Base-by-base conservation (phyloP, 805 yeast genomes). In the Metschnikowia santaceciliae region DNA sequence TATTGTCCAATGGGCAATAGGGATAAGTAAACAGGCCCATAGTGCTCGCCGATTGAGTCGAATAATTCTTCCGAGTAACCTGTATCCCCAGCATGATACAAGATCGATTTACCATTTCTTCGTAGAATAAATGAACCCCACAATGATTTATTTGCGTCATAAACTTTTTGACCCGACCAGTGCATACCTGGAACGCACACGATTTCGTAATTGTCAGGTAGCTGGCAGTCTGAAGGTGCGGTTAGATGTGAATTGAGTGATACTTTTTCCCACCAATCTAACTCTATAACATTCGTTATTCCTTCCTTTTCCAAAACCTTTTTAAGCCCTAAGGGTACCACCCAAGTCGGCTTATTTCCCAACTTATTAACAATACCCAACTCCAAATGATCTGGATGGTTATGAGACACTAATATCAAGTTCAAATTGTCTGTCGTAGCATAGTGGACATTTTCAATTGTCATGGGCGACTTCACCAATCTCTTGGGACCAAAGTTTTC, bases 131-230 rank as follows among this genome's bases (percentile, higher is more conserved):
- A 92, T 0, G 97, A 89, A 60, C 96, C 88, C 98, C 98, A 92
- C 47, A 92, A 70, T 0, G 95, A 80, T 22, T 72, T 70, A 66
- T 92, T 92, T 1, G 95, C 79, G 65, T 92, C 98, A 17, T 83
- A 62, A n/a, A 91, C 67, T 33, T 79, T 78, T 35, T 97, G 70
- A 0, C 98, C 98, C 1, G 96, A 87, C 98, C 98, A 92, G 68
- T 92, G 98, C 95, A 86, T 86, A 0, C 97, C 90, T 0, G 98
- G 98, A 0, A 94, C 79, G 66, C 97, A 88, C 1, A 88, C 91
- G 15, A 92, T 74, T 57, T 88, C 90, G 72, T 86, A 90, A 6
- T 72, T 73, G 52, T 83, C 83, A 0, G 68, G 61, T 7, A 70
- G 46, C 15, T 32, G 38, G 22, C 38, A 11, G 4, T 63, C 61